phyloP scores from a whole-genome alignment of 495 filamentous ascomycete genomes.

The Penicillium pulvis region DNA sequence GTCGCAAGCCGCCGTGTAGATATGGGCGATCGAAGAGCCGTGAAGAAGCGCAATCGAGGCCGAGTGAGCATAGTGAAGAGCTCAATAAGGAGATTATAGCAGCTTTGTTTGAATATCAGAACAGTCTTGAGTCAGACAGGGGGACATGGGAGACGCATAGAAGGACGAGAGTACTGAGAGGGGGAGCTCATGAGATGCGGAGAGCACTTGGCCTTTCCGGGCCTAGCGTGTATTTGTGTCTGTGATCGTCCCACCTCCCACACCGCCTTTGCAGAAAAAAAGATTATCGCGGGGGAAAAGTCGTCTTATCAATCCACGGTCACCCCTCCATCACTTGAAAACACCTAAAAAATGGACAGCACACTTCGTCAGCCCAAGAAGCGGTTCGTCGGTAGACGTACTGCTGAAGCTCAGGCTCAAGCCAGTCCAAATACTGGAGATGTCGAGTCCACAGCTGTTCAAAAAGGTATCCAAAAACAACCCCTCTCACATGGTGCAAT shows the following conservation, averaged over 20 bases:
- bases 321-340: background rate
- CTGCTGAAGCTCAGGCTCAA: conserved; percentile 56
- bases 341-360: conserved; percentile 20
- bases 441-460: conserved; percentile 60
- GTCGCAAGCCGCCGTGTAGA: conserved; percentile 40
- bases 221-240: conserved; percentile 17
- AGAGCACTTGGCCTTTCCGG: conserved; percentile 24
- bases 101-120: background rate
- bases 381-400: conserved; percentile 74
- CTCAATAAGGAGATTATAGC: background rate
- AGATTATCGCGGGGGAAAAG: conserved; percentile 15
- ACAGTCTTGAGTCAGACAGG: background rate
- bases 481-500: background rate
- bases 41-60: conserved; percentile 30
- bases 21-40: conserved; percentile 35
- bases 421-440: conserved; percentile 48
- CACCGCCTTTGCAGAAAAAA: conserved; percentile 17
- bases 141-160: conserved; percentile 4
- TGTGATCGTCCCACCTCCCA: conserved; percentile 2
- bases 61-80: conserved; percentile 2
- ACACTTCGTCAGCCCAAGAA: conserved; percentile 63
- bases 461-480: conserved; percentile 35
- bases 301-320: conserved; percentile 1
- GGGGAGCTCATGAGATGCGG: conserved; percentile 25
- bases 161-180: conserved; percentile 6